These are phyloP conservation scores for Pseudocercospora ulei DNA, from an alignment of 2,329 filamentous ascomycete species.

Conservation along the genomic window DNA sequence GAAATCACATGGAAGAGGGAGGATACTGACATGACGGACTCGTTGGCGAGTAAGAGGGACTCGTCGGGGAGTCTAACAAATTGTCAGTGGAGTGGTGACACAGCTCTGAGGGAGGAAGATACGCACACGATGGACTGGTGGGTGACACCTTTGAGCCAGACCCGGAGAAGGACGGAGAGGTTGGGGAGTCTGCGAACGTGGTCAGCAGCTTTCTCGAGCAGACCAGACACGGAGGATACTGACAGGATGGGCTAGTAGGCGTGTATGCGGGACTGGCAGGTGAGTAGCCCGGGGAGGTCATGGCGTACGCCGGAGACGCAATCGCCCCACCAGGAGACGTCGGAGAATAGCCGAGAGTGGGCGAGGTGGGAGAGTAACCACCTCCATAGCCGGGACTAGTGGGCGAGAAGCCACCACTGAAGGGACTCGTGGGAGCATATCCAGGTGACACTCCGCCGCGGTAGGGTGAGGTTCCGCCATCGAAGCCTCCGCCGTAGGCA, in stretches of 20 bases:
- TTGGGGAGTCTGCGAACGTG: constrained; percentile 1
- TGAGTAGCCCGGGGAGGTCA: constrained; percentile 44
- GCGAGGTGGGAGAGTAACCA: constrained; percentile 29
- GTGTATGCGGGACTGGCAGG: constrained; percentile 45
- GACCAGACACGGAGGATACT: not conserved
- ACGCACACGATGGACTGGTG: not conserved
- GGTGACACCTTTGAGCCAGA: not conserved
- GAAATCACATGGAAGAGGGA: constrained; percentile 32
- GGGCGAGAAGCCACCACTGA: constrained; percentile 54
- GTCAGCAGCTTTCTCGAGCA: not conserved
- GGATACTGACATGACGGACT: constrained; percentile 17
- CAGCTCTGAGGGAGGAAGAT: not conserved
- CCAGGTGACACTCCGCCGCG: constrained; percentile 42
- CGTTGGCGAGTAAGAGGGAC: constrained; percentile 41
- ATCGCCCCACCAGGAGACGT: constrained; percentile 42
- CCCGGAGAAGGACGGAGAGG: not conserved
- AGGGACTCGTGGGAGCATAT: constrained; percentile 37
- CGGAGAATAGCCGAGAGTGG: constrained; percentile 28
- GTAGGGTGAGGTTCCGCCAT: constrained; percentile 58
- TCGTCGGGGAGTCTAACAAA: too few relatives aligned
- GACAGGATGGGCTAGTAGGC: not conserved
- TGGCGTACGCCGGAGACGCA: constrained; percentile 46
- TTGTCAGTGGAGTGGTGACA: not conserved
- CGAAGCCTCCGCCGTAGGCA: constrained; percentile 56
- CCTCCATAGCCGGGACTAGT: constrained; percentile 52